A percentile compares a stretch with the other conserved stretches of the same genome.
phyloP scores from a whole-genome alignment of 73 alveolate genomes.

The Paramecium bursaria region DNA sequence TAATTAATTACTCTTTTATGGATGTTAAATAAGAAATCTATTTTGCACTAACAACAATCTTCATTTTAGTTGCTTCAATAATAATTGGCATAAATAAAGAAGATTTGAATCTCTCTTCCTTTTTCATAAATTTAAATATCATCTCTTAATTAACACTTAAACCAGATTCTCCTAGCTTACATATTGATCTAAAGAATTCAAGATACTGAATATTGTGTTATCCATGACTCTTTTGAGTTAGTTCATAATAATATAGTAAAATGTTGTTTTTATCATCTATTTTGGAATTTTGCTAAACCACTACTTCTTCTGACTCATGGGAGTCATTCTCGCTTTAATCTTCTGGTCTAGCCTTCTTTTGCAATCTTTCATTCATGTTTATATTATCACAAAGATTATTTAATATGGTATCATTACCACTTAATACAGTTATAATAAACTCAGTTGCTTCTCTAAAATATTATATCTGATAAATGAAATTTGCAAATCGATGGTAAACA shows the following conservation, averaged over 20 bases:
- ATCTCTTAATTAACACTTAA: constrained; percentile 51
- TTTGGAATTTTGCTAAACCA: constrained; percentile 4
- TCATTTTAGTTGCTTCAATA: constrained; percentile 53
- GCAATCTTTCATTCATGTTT: constrained; percentile 40
- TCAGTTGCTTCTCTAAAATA: constrained; percentile 58
- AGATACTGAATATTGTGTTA: constrained; percentile 23
- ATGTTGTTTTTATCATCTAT: constrained; percentile 33
- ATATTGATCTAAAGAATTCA: constrained; percentile 46
- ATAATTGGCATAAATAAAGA: constrained; percentile 57
- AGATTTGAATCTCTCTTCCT: constrained; percentile 16
- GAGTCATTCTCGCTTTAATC: constrained; percentile 53
- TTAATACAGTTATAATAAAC: constrained; percentile 35
- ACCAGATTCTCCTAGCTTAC: constrained; percentile 13
- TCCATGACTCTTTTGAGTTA: constrained; percentile 48
- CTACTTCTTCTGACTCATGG: constrained; percentile 43
- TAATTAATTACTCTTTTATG: constrained; percentile 24
- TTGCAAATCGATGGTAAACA: constrained; percentile 15
- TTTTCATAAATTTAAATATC: constrained; percentile 56
- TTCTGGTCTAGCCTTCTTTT: constrained; percentile 3
- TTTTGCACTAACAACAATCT: constrained; percentile 19
- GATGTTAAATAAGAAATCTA: constrained; percentile 27
- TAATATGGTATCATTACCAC: constrained; percentile 45
- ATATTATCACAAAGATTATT: constrained; percentile 38
- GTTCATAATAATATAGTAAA: constrained; percentile 22
- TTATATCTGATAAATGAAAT: constrained; percentile 36